Evolutionary conservation across 371 early-diverging fungal genomes (phyloP), one percentile per base, ranked within the genome.

Genomic region (Mortierella sp.): DNA sequence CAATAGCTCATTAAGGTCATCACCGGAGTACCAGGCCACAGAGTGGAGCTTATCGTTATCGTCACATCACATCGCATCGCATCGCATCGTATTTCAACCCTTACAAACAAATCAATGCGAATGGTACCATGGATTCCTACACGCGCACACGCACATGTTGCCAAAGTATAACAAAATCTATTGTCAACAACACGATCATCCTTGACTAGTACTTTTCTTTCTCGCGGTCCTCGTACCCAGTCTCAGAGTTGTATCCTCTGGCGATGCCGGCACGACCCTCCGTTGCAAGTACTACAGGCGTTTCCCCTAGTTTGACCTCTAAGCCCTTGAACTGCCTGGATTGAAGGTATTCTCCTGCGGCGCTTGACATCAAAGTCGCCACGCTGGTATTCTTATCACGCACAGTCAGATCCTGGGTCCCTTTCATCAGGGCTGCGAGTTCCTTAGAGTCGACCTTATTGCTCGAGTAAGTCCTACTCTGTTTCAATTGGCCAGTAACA

Each of bases 251-350:
- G 55, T 96, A 97, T 18, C 94, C 94, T 58, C 91, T 84, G 5
- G 97, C 97, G 73, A 96, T 92, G 12, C 97, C 96, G 8, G 87
- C 84, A 38, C 92, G 83, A 1, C 96, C 97, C 65, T 95, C 95
- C 24, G 85, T 86, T 0, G 91, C 90, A 24, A 81, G 81, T 31
- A 83, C 82, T 16, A 87, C 89, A 66, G 86, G 87, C 46, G 87
- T 85, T 50, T 90, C 85, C 0, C 91, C 91, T 16, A 88, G 58
- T 38, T 87, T 83, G 30, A 89, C 88, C 54, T 94, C 95, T 54
- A 96, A 68, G 3, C 96, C 97, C 61, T 83, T 83, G 80, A 90
- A 97, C 13, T 89, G 82, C 63, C 96, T 85, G 52, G 84, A 84
- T 60, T 84, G 80, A 60, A 96, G 72, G 68, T 87, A 91, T 62